Evolutionary conservation across 2,329 filamentous ascomycete genomes (phyloP), one percentile per base, ranked within the genome.

Genomic region (Fusarium vanettenii): DNA sequence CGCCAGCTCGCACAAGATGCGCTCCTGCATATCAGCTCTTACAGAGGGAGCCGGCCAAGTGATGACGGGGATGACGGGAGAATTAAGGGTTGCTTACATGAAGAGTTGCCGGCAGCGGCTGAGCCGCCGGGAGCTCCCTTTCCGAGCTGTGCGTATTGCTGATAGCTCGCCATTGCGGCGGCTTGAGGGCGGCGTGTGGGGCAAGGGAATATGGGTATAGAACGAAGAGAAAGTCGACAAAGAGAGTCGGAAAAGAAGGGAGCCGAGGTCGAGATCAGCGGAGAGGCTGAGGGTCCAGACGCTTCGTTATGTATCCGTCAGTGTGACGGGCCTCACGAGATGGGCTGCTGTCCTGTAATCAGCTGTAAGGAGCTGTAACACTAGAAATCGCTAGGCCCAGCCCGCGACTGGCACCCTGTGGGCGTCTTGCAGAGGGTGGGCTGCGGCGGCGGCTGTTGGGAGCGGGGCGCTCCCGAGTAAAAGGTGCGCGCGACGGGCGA

Each of bases 131-230:
- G 72, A 62, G 70, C 62, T 55, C 71, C 69, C 61, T 79, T 78
- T 48, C 74, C 75, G 67, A 78, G 73, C 70, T 78, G 76, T 43
- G 77, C 76, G 60, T 79, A 76, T 57, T 78, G 75, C 66, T 79
- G 76, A 74, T 76, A 79, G 71, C 76, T 79, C 70, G 76, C 77
- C 77, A 79, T 79, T 50, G 69, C 70, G 63, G 71, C 73, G 64
- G 67, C 65, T 57, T 55, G 41, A 55, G 50, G 43, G 31, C 56
- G 56, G 14, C n/a, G 60, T 48, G 67, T 65, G 70, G 66, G 61
- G 69, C 33, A 22, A 43, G 27, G 13, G 43, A 16, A 43, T 41
- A 37, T 43, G 35, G 18, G 62, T 45, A 45, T 50, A 48, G 62
- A 45, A 52, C 57, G 64, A 61, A 48, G 66, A 43, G 72, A 31